Evolutionary conservation across 148 eudicot genomes (phyloP).

Genomic region (Agrostemma githago): DNA sequence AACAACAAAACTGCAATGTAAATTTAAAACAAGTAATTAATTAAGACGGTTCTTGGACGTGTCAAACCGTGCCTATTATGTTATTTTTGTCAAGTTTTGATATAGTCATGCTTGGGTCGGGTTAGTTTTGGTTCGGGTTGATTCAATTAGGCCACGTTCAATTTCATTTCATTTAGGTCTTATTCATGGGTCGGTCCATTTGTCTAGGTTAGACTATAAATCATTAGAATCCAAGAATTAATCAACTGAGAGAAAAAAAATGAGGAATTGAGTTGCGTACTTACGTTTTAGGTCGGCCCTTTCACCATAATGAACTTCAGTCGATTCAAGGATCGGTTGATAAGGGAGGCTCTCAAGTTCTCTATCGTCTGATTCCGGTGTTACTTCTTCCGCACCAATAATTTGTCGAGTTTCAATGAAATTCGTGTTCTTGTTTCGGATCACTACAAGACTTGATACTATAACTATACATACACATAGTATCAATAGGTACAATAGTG

Average conservation of each 20-base stretch:
- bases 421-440: slow-evolving; percentile 60
- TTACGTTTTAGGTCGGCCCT: slow-evolving; percentile 89
- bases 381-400: slow-evolving; percentile 38
- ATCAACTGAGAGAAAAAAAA: not conserved
- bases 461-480: slow-evolving; percentile 48
- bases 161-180: not conserved
- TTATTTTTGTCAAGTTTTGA: not conserved
- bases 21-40: not conserved
- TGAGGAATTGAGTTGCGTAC: slow-evolving; percentile 28
- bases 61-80: not conserved
- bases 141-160: not conserved
- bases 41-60: not conserved
- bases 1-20: slow-evolving; percentile 46
- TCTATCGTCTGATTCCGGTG: slow-evolving; percentile 45
- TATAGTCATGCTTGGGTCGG: not conserved
- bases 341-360: slow-evolving; percentile 86
- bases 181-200: not conserved
- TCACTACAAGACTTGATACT: slow-evolving; percentile 39
- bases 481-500: slow-evolving; percentile 40
- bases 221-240: not conserved
- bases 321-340: slow-evolving; percentile 46
- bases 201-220: not conserved
- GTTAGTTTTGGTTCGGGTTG: too few relatives aligned
- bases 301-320: slow-evolving; percentile 60
- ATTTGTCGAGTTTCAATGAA: slow-evolving; percentile 49